phyloP scores from a whole-genome alignment of 2,329 filamentous ascomycete genomes.

The Zalaria sp. region DNA sequence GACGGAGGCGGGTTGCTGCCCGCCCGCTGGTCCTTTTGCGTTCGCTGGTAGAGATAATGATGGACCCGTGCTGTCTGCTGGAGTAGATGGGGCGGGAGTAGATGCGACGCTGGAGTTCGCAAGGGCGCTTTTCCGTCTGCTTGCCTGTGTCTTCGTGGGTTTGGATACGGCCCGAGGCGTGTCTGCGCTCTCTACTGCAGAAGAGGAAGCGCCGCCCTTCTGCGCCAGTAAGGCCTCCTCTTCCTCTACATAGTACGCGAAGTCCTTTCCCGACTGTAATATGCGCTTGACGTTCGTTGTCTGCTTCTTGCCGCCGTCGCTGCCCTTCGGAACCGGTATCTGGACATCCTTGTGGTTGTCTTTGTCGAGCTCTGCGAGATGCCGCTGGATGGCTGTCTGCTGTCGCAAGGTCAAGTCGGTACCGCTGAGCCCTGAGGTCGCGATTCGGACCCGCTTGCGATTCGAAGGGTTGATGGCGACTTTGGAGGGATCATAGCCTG shows the following conservation, averaged over 20 bases:
- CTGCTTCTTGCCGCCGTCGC: slow-evolving; percentile 35
- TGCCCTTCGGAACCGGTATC: slow-evolving; percentile 52
- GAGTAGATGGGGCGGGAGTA: slow-evolving; percentile 8
- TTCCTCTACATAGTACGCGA: slow-evolving; percentile 70
- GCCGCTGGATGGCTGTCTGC: slow-evolving; percentile 66
- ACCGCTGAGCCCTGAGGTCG: slow-evolving; percentile 22
- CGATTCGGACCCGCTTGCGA: slow-evolving; percentile 57
- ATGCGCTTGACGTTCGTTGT: slow-evolving; percentile 63
- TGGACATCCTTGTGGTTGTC: slow-evolving; percentile 44
- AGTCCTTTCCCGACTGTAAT: slow-evolving; percentile 67
- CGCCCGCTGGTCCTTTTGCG: too few species aligned
- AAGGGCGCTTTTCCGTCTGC: slow-evolving; percentile 12
- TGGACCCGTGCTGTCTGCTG: not conserved
- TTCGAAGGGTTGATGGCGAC: slow-evolving; percentile 34
- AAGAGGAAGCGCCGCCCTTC: not conserved
- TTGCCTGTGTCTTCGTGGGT: slow-evolving; percentile 21
- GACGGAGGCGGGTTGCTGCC: too few species aligned
- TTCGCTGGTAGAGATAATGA: not conserved
- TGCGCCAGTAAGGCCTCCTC: slow-evolving; percentile 47
- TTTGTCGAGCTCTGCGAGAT: slow-evolving; percentile 67
- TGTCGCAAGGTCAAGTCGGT: slow-evolving; percentile 56
- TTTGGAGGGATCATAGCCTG: slow-evolving; percentile 43
- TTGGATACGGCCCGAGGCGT: slow-evolving; percentile 8
- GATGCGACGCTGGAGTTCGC: slow-evolving; percentile 34
- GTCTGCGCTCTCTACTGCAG: not conserved